Evolutionary conservation across 176 grass and related monocot genomes (phyloP).

Genomic region (Musa schizocarpa): DNA sequence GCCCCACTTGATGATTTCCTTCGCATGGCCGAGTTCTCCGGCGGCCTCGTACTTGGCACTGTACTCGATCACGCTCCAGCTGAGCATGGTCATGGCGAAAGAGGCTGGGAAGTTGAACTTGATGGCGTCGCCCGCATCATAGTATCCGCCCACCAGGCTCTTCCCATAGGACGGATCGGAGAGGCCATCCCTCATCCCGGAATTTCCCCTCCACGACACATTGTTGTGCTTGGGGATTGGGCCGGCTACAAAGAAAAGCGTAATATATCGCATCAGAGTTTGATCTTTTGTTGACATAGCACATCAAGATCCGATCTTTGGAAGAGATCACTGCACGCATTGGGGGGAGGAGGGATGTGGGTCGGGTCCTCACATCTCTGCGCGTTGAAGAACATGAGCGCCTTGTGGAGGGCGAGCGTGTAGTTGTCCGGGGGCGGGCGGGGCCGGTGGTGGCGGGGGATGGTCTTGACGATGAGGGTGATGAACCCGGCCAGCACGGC

Average conservation of each 20-base stretch:
- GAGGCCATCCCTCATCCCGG: conserved; percentile 71
- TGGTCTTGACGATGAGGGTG: conserved; percentile 57
- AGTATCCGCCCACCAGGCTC: conserved; percentile 67
- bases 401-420: conserved; percentile 75
- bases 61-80: conserved; percentile 97
- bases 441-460: conserved; percentile 45
- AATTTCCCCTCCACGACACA: conserved; percentile 68
- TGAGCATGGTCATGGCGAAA: conserved; percentile 85
- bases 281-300: neutral
- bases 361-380: conserved; percentile 59
- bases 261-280: conserved; percentile 1
- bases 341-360: neutral
- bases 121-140: conserved; percentile 58
- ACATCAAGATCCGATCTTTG: conserved; percentile 10
- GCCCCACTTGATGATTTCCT: conserved; percentile 80
- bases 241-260: conserved; percentile 47
- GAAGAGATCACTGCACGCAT: neutral
- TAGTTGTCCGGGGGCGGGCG: conserved; percentile 59
- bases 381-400: conserved; percentile 92
- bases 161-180: conserved; percentile 43
- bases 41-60: conserved; percentile 70
- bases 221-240: conserved; percentile 78
- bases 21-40: conserved; percentile 69
- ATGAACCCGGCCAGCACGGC: conserved; percentile 47
- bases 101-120: conserved; percentile 86